Evolutionary conservation across 106 monocot species (phyloP), one percentile per base, ranked within the genome.

Genomic region (Vanilla planifolia): DNA sequence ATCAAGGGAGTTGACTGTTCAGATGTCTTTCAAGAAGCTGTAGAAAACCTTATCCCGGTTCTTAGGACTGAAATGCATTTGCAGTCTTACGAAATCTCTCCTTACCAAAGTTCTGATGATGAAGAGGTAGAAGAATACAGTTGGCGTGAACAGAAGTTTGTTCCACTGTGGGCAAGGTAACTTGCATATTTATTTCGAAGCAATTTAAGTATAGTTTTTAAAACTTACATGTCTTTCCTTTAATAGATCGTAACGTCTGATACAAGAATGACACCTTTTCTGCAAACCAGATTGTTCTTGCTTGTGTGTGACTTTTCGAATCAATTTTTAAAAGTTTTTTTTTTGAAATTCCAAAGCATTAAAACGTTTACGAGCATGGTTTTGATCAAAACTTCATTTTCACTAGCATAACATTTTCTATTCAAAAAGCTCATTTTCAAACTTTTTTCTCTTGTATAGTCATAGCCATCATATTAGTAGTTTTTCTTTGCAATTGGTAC

Each of bases 111-210:
- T n/a, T 91, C 98, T 59, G 98, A 92, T 71, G 81, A 79, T 59
- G 95, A 95, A 62, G 91, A 77, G 24, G 81, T 56, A 15, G 72
- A 79, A 48, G 84, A 79, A 4, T 75, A 79, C 53, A 72, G 14
- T 23, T 76, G 71, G 42, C 75, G 63, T 10, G 71, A 53, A 59
- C 70, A 55, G 59, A 91, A 98, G 59, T 64, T 36, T n/a, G 34
- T 85, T 55, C 98, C 98, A 53, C 41, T 63, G 6, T 98, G 98
- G 98, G 92, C 85, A 64, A 79, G 92, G 98, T 98, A 57, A 57
- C 21, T 28, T 36, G 16, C 15, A 29, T 28, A 29, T 15, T 53
- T 21, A 26, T 27, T 19, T 50, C 2, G 25, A 50, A 50, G 11
- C 21, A n/a, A 50, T 3, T 21, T 25, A 50, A 50, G 6, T 50